Evolutionary conservation across 2,329 filamentous ascomycete genomes (phyloP), one percentile per base, ranked within the genome.

Genomic region (Xylaria digitata): DNA sequence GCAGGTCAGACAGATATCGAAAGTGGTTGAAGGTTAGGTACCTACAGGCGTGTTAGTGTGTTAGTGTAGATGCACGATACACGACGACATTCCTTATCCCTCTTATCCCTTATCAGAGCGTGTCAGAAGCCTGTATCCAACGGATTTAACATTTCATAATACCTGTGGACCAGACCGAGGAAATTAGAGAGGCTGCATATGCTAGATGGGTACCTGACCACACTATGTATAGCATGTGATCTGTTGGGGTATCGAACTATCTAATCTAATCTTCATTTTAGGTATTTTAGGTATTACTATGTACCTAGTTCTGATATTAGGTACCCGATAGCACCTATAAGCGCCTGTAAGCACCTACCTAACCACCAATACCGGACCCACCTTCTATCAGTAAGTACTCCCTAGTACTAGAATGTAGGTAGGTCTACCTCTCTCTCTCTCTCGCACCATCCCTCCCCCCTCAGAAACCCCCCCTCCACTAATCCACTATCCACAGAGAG

Each of bases 371-470:
- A 50, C 26, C 15, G 26, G 48, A 34, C 48, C 48, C 48, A 26
- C 32, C 32, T 8, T 34, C 32, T 46, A 46, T 17, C 37, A 17
- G 23, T 23, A 26, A 5, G 26, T 26, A 26, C 26, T 26, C 3
- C 3, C 26, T 26, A 26, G 26, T 26, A 26, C 26, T 26, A 26
- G 26, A 26, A 26, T 26, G 26, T 26, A 42, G 48, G 48, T 34
- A 13, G 32, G 48, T 26, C 26, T 26, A 26, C 26, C 3, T 26
- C n/a, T n/a, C n/a, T 2, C 26, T 26, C 26, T 26, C 26, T 55
- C 53, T 43, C 19, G 37, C 53, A 55, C 53, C 53, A 30, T 43
- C 5, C 6, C 23, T 37, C 37, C 59, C 54, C 52, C 40, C 43
- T 40, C 9, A 37, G 52, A 17, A 17, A 11, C 34, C 7, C 34